Evolutionary conservation across 176 grass and related monocot genomes (phyloP).

Genomic region (Aegilops tauschii): DNA sequence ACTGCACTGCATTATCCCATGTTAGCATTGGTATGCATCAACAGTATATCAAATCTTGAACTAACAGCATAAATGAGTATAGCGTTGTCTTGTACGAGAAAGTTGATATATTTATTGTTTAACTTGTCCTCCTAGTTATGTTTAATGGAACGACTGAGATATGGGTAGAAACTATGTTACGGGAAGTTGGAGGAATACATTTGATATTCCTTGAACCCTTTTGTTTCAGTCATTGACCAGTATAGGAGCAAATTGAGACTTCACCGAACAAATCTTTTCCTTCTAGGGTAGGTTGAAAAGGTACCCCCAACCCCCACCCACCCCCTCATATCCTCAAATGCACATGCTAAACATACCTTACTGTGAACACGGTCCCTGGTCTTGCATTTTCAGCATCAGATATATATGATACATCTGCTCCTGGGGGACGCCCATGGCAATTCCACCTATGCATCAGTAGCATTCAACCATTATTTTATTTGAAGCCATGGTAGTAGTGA

Average conservation of each 20-base stretch:
- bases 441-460: conserved; percentile 63
- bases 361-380: conserved; percentile 81
- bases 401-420: conserved; percentile 81
- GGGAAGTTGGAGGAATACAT: neutral
- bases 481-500: neutral
- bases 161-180: neutral
- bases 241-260: no score
- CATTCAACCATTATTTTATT: neutral
- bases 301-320: neutral
- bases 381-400: conserved; percentile 69
- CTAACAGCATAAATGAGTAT: conserved; percentile 9
- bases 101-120: conserved; percentile 8
- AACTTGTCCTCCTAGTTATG: neutral
- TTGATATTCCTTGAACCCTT: neutral
- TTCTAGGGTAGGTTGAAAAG: conserved; percentile 23
- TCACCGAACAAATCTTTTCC: neutral
- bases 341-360: conserved; percentile 69
- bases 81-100: neutral
- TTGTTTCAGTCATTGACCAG: conserved; percentile 6
- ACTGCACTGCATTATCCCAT: conserved; percentile 60
- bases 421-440: conserved; percentile 75
- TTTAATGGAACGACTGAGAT: neutral
- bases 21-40: conserved; percentile 42
- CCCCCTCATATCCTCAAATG: neutral
- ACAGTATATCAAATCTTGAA: conserved; percentile 11